These are phyloP conservation scores for Coemansia sp. DNA, from an alignment of 371 early-diverging fungal species.

Conservation along the genomic window DNA sequence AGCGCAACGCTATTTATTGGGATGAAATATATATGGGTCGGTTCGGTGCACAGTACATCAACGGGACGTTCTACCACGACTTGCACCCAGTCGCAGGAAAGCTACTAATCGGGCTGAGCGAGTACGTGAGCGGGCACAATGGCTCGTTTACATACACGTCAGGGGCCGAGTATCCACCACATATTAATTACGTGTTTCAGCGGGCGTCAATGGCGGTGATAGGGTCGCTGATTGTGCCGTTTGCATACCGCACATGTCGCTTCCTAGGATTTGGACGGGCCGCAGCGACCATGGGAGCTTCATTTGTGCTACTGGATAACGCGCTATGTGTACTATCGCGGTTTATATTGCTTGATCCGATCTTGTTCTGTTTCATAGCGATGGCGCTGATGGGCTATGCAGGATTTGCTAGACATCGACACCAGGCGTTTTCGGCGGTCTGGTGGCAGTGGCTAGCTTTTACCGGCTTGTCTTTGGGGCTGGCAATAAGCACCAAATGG, in stretches of 20 bases:
- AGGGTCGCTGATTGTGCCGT: slow-evolving; percentile 88
- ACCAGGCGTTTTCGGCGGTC: slow-evolving; percentile 63
- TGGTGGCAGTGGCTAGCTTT: slow-evolving; percentile 87
- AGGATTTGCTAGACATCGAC: slow-evolving; percentile 63
- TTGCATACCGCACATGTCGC: slow-evolving; percentile 87
- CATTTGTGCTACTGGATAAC: slow-evolving; percentile 83
- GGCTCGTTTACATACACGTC: slow-evolving; percentile 87
- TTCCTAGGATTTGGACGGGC: slow-evolving; percentile 71
- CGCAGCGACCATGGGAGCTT: slow-evolving; percentile 70
- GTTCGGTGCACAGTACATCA: slow-evolving; percentile 92
- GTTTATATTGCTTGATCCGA: slow-evolving; percentile 95
- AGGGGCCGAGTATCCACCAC: slow-evolving; percentile 76
- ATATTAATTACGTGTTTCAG: slow-evolving; percentile 88
- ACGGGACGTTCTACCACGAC: slow-evolving; percentile 95
- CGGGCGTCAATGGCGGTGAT: slow-evolving; percentile 87
- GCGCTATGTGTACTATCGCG: slow-evolving; percentile 86
- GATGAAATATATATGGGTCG: slow-evolving; percentile 87
- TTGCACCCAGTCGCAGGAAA: slow-evolving; percentile 99
- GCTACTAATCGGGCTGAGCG: slow-evolving; percentile 93
- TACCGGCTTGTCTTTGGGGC: slow-evolving; percentile 91
- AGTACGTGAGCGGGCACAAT: slow-evolving; percentile 82
- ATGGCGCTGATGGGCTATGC: slow-evolving; percentile 72
- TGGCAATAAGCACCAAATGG: slow-evolving; percentile 96
- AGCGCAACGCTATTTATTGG: slow-evolving; percentile 69
- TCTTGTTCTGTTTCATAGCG: slow-evolving; percentile 90